A percentile compares a stretch with the other conserved stretches of the same genome.
phyloP scores from a whole-genome alignment of 495 filamentous ascomycete species.

The Chaetomium tenue region DNA sequence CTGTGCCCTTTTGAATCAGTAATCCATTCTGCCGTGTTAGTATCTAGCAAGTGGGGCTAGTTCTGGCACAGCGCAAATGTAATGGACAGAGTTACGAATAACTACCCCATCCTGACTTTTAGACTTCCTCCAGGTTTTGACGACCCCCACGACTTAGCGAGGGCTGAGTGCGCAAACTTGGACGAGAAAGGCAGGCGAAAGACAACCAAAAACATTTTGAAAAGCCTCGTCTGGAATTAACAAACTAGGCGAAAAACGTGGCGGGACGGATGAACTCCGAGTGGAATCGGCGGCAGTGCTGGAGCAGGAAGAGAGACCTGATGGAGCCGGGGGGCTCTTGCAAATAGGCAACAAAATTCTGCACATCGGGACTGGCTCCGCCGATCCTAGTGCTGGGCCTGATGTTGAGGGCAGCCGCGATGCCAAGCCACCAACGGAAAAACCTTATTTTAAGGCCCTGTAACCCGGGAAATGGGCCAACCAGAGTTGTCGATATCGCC shows the following conservation, averaged over 20 bases:
- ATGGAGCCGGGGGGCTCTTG: background rate
- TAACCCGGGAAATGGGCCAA: slow-evolving; percentile 1
- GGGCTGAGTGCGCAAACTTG: background rate
- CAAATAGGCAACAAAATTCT: slow-evolving; percentile 18
- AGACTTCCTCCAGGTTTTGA: background rate
- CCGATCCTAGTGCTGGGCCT: background rate
- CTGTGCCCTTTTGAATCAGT: background rate
- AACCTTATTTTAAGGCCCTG: slow-evolving; percentile 16
- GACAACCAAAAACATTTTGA: background rate
- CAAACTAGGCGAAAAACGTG: background rate
- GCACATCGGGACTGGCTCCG: slow-evolving; percentile 2
- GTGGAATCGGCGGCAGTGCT: slow-evolving; percentile 5
- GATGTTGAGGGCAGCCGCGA: background rate
- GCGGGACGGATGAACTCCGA: background rate
- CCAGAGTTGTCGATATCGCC: background rate
- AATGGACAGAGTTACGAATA: no score
- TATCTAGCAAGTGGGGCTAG: no score
- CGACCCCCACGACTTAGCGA: background rate
- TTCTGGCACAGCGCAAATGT: no score
- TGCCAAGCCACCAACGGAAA: slow-evolving; percentile 15
- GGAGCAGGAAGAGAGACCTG: background rate
- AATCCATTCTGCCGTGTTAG: background rate
- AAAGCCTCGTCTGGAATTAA: no score
- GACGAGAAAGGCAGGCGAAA: background rate
- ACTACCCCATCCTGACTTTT: no score